A percentile compares a stretch with the other conserved stretches of the same genome.
Evolutionary conservation across 2,329 filamentous ascomycete species (phyloP).

Genomic region (Botrytis fragariae): DNA sequence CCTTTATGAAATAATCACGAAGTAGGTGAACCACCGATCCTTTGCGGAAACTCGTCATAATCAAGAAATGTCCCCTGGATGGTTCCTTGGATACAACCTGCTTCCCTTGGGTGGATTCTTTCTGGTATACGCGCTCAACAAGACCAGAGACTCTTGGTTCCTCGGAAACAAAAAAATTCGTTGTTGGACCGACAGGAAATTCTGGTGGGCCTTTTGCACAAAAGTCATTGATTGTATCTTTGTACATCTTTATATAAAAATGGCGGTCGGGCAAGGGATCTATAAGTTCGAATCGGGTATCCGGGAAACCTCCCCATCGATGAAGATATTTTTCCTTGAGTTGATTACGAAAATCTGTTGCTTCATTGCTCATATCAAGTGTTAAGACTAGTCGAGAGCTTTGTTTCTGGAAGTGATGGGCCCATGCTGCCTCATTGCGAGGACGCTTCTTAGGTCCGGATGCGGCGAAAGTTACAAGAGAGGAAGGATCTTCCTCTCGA

Average conservation of each 20-base stretch:
- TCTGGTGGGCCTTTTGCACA: not conserved
- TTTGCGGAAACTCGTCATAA: not conserved
- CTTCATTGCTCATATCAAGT: not conserved
- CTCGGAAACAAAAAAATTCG: not conserved
- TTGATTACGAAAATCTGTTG: not conserved
- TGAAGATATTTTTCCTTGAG: not conserved
- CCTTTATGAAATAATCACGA: not conserved
- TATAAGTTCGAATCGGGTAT: conserved; percentile 1
- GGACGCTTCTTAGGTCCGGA: not conserved
- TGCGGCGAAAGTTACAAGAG: not conserved
- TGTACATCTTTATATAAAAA: conserved; percentile 3
- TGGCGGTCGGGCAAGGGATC: not conserved
- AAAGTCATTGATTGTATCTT: not conserved
- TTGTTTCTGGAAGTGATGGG: not conserved
- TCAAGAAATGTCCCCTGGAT: not conserved
- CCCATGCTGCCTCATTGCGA: not conserved
- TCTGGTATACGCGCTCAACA: not conserved
- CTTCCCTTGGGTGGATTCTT: too few relatives aligned
- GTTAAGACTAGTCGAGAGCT: conserved; percentile 2
- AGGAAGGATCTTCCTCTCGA: not conserved
- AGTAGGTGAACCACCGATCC: not conserved
- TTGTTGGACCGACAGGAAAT: not conserved
- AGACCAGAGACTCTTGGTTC: not conserved
- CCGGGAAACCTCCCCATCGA: not conserved
- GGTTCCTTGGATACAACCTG: not conserved